Evolutionary conservation across 805 yeast species (phyloP).

Genomic region (Metschnikowia peoriensis): DNA sequence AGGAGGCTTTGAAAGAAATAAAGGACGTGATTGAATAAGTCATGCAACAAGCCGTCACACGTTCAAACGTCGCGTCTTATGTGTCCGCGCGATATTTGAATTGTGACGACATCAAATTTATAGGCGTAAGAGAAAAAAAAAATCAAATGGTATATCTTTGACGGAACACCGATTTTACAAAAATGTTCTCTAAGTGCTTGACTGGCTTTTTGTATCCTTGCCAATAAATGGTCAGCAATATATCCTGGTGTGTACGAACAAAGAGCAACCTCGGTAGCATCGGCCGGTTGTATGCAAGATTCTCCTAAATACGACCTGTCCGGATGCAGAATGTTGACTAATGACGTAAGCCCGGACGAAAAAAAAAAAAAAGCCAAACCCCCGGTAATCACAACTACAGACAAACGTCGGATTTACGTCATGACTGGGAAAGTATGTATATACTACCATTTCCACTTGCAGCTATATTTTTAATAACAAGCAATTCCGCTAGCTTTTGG

Average conservation of each 20-base stretch:
- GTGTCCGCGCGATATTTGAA: neutral
- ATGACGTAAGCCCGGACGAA: constrained; percentile 16
- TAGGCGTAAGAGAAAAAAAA: no score
- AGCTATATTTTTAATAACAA: neutral
- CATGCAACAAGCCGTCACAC: neutral
- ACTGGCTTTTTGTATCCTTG: neutral
- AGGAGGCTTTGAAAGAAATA: constrained; percentile 19
- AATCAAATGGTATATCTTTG: no score
- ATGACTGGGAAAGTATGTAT: constrained; percentile 26
- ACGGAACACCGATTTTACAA: no score
- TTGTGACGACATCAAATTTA: neutral
- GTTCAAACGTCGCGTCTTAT: neutral
- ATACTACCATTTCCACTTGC: neutral
- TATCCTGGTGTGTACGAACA: neutral
- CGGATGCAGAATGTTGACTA: constrained; percentile 7
- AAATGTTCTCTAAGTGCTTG: no score
- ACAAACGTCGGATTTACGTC: constrained; percentile 2
- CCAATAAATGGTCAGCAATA: neutral
- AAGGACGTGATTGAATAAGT: constrained; percentile 6
- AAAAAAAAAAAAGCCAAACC: constrained; percentile 5
- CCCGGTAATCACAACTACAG: neutral
- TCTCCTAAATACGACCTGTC: constrained; percentile 7
- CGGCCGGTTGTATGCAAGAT: constrained; percentile 8
- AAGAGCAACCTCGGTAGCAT: neutral
- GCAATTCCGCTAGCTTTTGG: neutral